Conservation (phyloP, 257 asterid genomes). For the Solanum appendiculatum region DNA sequence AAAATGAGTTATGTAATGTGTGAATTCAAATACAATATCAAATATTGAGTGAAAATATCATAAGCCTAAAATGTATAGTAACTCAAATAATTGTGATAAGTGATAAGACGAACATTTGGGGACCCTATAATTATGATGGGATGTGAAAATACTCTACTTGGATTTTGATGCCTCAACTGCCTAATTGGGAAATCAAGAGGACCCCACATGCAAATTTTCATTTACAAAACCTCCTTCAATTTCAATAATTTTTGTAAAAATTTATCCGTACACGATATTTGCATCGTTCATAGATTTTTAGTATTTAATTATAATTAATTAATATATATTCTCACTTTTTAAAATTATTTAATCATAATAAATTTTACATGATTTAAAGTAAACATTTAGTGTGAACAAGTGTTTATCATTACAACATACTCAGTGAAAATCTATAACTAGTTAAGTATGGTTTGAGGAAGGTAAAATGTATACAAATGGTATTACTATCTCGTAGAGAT, state of each 20-base stretch:
- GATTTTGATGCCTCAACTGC: constrained; percentile 20
- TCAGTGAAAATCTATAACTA: no score
- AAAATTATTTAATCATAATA: not conserved
- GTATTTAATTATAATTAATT: no score
- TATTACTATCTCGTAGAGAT: no score
- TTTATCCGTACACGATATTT: not conserved
- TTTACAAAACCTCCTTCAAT: not conserved
- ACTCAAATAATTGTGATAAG: constrained; percentile 15
- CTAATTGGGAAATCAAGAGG: constrained; percentile 16
- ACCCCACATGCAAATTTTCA: constrained; percentile 26
- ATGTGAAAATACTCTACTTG: not conserved
- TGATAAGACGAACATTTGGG: constrained; percentile 16
- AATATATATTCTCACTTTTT: not conserved
- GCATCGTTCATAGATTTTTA: not conserved
- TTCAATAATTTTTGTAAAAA: not conserved
- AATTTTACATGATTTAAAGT: not conserved
- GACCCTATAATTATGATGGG: constrained; percentile 23
- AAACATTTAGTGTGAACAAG: no score
- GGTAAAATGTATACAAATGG: no score
- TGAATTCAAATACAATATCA: no score
- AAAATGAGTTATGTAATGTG: not conserved
- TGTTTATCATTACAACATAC: no score
- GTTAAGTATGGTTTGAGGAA: no score
- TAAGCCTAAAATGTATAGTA: not conserved
- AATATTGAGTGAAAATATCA: not conserved